Percentiles rank a stretch among this genome's conserved stretches.
Conservation (phyloP, 148 eudicot genomes). For the Gaultheria prostrata region DNA sequence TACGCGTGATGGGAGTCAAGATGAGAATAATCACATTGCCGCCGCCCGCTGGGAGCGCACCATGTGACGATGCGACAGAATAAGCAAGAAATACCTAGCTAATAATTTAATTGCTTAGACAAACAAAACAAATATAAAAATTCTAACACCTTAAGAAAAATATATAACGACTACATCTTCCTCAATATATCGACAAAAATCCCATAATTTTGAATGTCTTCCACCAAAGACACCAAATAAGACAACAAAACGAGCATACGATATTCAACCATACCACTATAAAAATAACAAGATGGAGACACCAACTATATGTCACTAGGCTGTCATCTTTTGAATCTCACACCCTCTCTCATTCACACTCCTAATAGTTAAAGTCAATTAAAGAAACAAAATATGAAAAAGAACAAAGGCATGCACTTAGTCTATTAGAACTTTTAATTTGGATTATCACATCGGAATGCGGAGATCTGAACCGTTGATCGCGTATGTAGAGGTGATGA, state of each 20-base stretch:
- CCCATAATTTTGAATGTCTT: constrained; percentile 15
- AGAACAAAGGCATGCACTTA: constrained; percentile 18
- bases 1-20: too few relatives aligned
- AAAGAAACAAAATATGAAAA: constrained; percentile 9
- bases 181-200: constrained; percentile 18
- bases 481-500: background rate
- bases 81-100: background rate
- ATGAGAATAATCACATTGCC: too few relatives aligned
- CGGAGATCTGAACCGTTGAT: background rate
- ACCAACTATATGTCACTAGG: background rate
- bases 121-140: background rate
- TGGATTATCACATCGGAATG: background rate
- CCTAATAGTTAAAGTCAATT: constrained; percentile 14
- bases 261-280: constrained; percentile 10
- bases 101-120: background rate
- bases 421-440: background rate
- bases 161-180: background rate
- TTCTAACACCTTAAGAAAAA: background rate
- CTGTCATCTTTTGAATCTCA: constrained; percentile 22
- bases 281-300: constrained; percentile 10
- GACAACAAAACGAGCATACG: background rate
- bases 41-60: too few relatives aligned
- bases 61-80: background rate
- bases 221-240: constrained; percentile 17
- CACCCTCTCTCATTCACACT: constrained; percentile 26